Conservation (phyloP, 2,329 filamentous ascomycete species). For the Aspergillus carbonarius region DNA sequence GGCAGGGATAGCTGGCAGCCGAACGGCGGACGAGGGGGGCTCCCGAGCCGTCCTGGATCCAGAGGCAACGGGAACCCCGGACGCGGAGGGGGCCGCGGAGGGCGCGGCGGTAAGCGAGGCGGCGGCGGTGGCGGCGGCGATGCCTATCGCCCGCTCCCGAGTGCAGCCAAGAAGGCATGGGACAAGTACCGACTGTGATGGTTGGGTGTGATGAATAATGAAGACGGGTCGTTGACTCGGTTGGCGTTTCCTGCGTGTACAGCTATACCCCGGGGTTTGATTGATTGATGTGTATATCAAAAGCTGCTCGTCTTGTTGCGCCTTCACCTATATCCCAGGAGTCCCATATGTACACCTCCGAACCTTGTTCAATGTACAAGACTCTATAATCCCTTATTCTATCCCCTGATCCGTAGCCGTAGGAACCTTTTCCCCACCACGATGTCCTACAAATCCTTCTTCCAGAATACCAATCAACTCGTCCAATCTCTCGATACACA, state of each 20-base stretch:
- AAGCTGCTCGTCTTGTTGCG: background rate
- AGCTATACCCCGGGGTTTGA: background rate
- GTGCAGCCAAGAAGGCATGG: conserved; percentile 34
- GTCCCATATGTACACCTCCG: background rate
- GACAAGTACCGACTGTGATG: conserved; percentile 30
- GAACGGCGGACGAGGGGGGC: conserved; percentile 4
- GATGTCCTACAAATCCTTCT: conserved; percentile 64
- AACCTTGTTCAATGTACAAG: background rate
- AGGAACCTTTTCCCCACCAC: conserved; percentile 19
- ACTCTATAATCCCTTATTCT: background rate
- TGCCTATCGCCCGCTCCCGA: conserved; percentile 35
- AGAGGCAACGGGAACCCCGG: background rate
- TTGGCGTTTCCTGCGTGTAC: background rate
- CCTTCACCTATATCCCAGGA: background rate
- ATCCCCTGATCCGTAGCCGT: background rate
- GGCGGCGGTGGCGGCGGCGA: conserved; percentile 19
- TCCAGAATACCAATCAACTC: conserved; percentile 76
- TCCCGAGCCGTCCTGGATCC: background rate
- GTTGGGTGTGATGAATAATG: conserved; percentile 5
- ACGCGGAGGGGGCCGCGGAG: conserved; percentile 23
- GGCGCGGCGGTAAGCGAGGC: conserved; percentile 20
- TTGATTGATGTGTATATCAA: background rate
- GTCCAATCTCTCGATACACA: conserved; percentile 70
- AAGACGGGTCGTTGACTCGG: background rate
- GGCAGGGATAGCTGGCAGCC: conserved; percentile 23